A percentile compares a stretch with the other conserved stretches of the same genome.
Evolutionary conservation across 495 filamentous ascomycete genomes (phyloP).

Genomic region (Collariella sp.): DNA sequence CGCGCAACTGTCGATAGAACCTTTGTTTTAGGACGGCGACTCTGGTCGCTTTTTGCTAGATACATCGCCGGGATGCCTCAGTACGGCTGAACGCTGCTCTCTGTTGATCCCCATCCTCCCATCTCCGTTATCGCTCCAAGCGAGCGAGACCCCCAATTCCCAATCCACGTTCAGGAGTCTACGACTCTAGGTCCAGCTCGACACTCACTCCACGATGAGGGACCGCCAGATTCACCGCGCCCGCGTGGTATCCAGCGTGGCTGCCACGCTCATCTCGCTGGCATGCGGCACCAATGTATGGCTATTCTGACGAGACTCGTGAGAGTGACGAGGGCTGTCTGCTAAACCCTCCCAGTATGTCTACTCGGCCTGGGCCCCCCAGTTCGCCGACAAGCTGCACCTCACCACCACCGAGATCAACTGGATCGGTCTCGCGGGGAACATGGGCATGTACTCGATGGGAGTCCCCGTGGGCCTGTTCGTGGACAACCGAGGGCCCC

Average conservation of each 20-base stretch:
- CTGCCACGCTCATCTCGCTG: constrained; percentile 76
- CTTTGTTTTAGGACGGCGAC: not conserved
- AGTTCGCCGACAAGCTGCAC: constrained; percentile 78
- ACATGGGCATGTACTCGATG: constrained; percentile 88
- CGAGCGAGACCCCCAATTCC: too few relatives aligned
- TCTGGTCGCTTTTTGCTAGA: not conserved
- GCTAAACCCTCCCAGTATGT: constrained; percentile 59
- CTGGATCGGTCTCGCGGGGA: constrained; percentile 83
- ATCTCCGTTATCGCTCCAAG: constrained; percentile 1
- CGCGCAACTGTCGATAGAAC: not conserved
- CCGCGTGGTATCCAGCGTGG: constrained; percentile 69
- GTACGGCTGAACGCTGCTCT: constrained; percentile 1
- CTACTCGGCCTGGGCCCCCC: constrained; percentile 95
- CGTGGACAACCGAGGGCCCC: constrained; percentile 74
- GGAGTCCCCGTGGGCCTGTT: constrained; percentile 86
- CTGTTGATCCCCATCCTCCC: not conserved
- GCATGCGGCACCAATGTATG: constrained; percentile 87
- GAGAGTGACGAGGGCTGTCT: not conserved
- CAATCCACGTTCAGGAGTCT: too few relatives aligned
- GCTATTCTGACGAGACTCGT: not conserved
- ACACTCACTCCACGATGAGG: constrained; percentile 15
- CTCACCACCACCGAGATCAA: constrained; percentile 86
- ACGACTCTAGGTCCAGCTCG: not conserved
- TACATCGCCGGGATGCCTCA: constrained; percentile 8
- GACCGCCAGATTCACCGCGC: constrained; percentile 40